A percentile compares a stretch with the other conserved stretches of the same genome.
These are phyloP conservation scores for Irpex sp. DNA, from an alignment of 1,284 basidiomycete species.

Conservation along the genomic window DNA sequence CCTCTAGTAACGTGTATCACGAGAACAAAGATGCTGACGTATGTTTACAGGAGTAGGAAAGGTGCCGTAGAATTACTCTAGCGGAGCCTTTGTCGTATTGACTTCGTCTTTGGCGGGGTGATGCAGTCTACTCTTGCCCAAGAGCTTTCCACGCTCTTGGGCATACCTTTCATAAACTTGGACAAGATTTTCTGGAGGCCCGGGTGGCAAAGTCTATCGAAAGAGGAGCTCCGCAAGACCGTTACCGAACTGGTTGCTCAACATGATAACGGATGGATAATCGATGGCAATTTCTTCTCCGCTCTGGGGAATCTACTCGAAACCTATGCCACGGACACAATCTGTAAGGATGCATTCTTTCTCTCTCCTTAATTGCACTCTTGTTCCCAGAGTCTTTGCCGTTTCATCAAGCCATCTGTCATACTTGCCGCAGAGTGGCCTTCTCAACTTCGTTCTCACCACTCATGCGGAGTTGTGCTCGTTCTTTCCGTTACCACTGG, in stretches of 20 bases:
- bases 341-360: constrained; percentile 42
- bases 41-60: constrained; percentile 10
- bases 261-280: constrained; percentile 22
- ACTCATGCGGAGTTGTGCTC: not conserved
- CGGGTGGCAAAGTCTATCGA: constrained; percentile 17
- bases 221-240: constrained; percentile 17
- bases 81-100: not conserved
- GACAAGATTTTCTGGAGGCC: constrained; percentile 25
- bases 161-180: constrained; percentile 23
- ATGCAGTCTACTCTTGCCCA: constrained; percentile 45
- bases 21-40: not conserved
- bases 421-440: not conserved
- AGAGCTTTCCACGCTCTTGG: constrained; percentile 42
- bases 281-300: constrained; percentile 24
- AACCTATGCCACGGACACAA: constrained; percentile 49
- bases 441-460: not conserved
- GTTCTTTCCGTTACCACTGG: not conserved
- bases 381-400: constrained; percentile 1
- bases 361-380: not conserved
- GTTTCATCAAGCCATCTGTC: not conserved
- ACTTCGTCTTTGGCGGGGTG: not conserved
- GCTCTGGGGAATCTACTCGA: constrained; percentile 26
- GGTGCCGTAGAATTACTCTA: constrained; percentile 8
- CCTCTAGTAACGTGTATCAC: not conserved
- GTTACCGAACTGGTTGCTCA: constrained; percentile 18